phyloP scores from a whole-genome alignment of 805 yeast species.

The Candida tibetensis region DNA sequence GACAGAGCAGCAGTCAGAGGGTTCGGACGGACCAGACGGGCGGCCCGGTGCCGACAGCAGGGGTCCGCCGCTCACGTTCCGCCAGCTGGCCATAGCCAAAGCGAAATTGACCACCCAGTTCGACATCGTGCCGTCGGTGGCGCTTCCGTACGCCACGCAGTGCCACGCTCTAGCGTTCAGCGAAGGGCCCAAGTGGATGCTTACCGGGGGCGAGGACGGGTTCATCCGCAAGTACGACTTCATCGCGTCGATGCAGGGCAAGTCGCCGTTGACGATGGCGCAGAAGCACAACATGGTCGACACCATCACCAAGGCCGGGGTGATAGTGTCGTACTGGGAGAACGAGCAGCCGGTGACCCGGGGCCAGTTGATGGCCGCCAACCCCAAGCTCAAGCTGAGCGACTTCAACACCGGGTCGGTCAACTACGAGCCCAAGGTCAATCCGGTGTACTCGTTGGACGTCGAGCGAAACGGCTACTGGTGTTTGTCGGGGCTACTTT shows the following conservation, averaged over 20 bases:
- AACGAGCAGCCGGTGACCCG: constrained; percentile 80
- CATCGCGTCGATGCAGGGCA: constrained; percentile 80
- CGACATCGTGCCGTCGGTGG: constrained; percentile 81
- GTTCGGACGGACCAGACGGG: too few species aligned
- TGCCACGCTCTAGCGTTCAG: constrained; percentile 77
- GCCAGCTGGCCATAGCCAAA: constrained; percentile 35
- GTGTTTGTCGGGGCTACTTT: constrained; percentile 75
- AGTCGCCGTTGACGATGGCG: constrained; percentile 81
- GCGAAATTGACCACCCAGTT: constrained; percentile 53
- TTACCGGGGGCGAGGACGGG: constrained; percentile 96
- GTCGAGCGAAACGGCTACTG: constrained; percentile 81
- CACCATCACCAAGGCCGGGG: constrained; percentile 80
- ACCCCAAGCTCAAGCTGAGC: constrained; percentile 36
- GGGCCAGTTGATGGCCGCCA: constrained; percentile 35
- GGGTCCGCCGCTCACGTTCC: constrained; percentile 11
- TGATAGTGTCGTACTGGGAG: constrained; percentile 86
- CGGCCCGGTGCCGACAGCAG: constrained; percentile 1
- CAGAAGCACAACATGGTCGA: constrained; percentile 89
- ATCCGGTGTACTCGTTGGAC: constrained; percentile 87
- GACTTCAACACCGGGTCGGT: constrained; percentile 38
- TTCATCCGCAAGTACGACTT: constrained; percentile 88
- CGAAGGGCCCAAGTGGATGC: constrained; percentile 78
- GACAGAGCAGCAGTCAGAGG: too few species aligned
- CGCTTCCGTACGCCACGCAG: constrained; percentile 77
- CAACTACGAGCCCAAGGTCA: constrained; percentile 56